Percentiles rank a stretch among this genome's conserved stretches.
Conservation (phyloP, 2,329 filamentous ascomycete species). For the Botrytis paeoniae region DNA sequence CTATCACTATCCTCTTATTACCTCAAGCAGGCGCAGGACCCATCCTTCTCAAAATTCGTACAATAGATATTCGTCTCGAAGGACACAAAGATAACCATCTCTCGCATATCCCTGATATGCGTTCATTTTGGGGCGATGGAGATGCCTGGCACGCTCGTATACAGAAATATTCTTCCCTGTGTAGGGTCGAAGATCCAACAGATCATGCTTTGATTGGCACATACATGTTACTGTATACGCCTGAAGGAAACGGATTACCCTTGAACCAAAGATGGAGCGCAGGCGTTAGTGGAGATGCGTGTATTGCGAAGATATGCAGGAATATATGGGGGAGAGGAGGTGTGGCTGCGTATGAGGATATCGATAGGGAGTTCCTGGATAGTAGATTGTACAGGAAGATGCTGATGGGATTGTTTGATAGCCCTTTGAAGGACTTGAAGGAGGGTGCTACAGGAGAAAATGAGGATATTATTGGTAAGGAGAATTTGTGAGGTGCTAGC, state of each 20-base stretch:
- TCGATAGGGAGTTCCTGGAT: constrained; percentile 18
- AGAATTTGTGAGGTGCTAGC: background rate
- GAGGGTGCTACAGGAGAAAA: background rate
- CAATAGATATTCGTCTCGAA: constrained; percentile 18
- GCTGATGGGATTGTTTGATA: constrained; percentile 15
- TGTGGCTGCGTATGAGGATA: constrained; percentile 13
- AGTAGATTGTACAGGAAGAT: constrained; percentile 15
- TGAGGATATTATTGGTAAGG: background rate
- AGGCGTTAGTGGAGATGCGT: constrained; percentile 18
- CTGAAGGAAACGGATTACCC: constrained; percentile 9
- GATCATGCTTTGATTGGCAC: constrained; percentile 15
- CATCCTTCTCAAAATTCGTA: constrained; percentile 13
- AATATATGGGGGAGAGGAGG: constrained; percentile 17
- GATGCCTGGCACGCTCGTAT: constrained; percentile 13
- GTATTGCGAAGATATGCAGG: constrained; percentile 17
- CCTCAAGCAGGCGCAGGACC: constrained; percentile 14
- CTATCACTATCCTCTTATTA: constrained; percentile 7
- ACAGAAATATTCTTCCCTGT: constrained; percentile 14
- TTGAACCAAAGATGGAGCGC: constrained; percentile 14
- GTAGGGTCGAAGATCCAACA: background rate
- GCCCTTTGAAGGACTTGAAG: background rate
- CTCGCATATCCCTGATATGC: constrained; percentile 18
- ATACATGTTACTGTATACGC: constrained; percentile 18
- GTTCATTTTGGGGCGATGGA: constrained; percentile 20
- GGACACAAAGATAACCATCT: constrained; percentile 16